Base-by-base conservation (phyloP, 2,329 filamentous ascomycete species). In the Fusarium azukiicola region DNA sequence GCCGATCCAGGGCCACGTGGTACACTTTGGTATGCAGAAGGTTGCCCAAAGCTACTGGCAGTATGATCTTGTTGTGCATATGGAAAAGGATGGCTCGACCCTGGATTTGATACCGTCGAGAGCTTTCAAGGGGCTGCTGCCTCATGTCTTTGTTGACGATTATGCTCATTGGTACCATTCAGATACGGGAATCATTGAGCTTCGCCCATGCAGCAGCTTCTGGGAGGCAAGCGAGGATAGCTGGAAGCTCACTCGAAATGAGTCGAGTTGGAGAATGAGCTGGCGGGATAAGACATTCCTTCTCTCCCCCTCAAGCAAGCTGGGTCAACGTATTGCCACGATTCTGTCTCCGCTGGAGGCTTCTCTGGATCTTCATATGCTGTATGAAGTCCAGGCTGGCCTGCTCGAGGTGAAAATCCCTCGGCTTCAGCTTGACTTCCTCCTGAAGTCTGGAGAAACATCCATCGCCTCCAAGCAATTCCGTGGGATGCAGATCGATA, bases 81-180 rank as follows among this genome's bases (percentile, higher is more conserved):
- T 83, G 1, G 38, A 47, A 0, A 77, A 80, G 10, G 46, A 79
- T 13, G 72, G 14, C 16, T 66, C 64, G 0, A 12, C 67, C 52
- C 6, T 73, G 1, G 81, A 88, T 19, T 76, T 91, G 0, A 36
- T 91, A 0, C 88, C 90, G 0, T 69, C 76, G 0, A 47, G 74
- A 8, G 17, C 85, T 1, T 82, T 91, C 0, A 4, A 71, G 0
- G 68, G 40, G 0, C 56, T 68, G 0, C 71, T 91, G 0, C 90
- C 90, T 1, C 13, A 73, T 0, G 61, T 76, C 1, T 88, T 92
- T 11, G 77, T 90, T 3, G 58, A 87, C 2, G 76, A 87, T 0
- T 89, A 86, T 69, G 84, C 86, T 0, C 91, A 93, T 71, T 93
- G 92, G 91, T 87, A 90, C 58, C 78, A 89, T 32, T 6, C 83